Base-by-base conservation (phyloP, 805 yeast species). In the Naumovozyma castellii region DNA sequence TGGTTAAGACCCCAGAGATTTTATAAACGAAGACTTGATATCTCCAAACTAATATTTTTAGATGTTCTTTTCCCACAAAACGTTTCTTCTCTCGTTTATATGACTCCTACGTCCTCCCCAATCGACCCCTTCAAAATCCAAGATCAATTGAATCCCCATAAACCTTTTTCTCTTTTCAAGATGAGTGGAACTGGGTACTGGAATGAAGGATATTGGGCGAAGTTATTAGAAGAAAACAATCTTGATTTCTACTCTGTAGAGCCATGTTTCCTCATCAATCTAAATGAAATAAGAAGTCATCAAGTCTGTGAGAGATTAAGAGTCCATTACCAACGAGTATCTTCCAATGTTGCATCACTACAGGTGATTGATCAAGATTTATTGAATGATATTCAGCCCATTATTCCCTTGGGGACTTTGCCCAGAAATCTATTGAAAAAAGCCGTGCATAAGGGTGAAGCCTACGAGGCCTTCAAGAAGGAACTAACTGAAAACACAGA, bases 121-220 rank as follows among this genome's bases (percentile, higher is more conserved):
- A 6, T 29, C 15, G 82, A 82, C 31, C 72, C 94, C 38, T 71
- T 85, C 0, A 94, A 84, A 49, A 53, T 88, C 65, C 63, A 70
- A 42, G 41, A 38, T 8, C 27, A 38, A 5, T 30, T 34, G 12
- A 20, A 30, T 1, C 28, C 39, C 1, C 34, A 36, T 4, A 35
- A 40, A 3, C 35, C 41, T 12, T 88, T 88, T 54, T 95, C 48
- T n/a, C 32, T 58, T 88, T 1, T 85, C 73, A 56, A 75, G 85
- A 0, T 95, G 94, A 31, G 83, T 80, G 96, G 78, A 88, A 29
- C 40, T 0, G 61, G 55, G 3, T 92, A 90, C 63, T 92, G 97
- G 98, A 81, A 86, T 52, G 74, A 76, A 45, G 97, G 97, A 0
- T 90, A 85, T 59, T 90, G 98, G 98, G 65, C 75, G 43, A 68